Conservation (phyloP, 225 moss, liverwort and hornwort species). For the Climacium dendroides region DNA sequence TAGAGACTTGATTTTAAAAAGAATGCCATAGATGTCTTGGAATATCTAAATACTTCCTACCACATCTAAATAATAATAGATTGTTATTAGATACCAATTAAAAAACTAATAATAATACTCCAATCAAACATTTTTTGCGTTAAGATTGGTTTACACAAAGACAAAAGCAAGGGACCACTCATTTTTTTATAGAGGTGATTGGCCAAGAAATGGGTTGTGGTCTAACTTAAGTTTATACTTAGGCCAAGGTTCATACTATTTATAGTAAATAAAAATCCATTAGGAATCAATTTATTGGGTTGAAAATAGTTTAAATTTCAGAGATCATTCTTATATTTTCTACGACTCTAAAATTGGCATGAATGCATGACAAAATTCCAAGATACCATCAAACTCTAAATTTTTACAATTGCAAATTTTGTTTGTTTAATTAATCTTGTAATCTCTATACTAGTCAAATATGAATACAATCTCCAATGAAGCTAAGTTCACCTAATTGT, state of each 20-base stretch:
- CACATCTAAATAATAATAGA: neutral
- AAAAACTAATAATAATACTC: rapidly evolving
- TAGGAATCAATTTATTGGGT: rapidly evolving
- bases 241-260: neutral
- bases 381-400: neutral
- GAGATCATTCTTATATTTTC: neutral
- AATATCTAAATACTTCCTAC: too few relatives aligned
- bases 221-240: neutral
- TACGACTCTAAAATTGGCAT: neutral
- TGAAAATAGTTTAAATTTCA: neutral
- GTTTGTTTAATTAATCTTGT: neutral
- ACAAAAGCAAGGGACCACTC: neutral
- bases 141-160: neutral
- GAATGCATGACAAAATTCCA: neutral
- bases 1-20: neutral
- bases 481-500: neutral
- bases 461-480: neutral
- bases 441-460: neutral
- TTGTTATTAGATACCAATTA: neutral
- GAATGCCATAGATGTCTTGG: neutral
- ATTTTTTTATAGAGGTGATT: neutral
- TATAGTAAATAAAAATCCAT: too few relatives aligned
- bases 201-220: too few relatives aligned
- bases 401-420: neutral
- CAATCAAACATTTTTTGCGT: rapidly evolving